Evolutionary conservation across 1,284 basidiomycete genomes (phyloP).

Genomic region (Apiotrichum laibachii): DNA sequence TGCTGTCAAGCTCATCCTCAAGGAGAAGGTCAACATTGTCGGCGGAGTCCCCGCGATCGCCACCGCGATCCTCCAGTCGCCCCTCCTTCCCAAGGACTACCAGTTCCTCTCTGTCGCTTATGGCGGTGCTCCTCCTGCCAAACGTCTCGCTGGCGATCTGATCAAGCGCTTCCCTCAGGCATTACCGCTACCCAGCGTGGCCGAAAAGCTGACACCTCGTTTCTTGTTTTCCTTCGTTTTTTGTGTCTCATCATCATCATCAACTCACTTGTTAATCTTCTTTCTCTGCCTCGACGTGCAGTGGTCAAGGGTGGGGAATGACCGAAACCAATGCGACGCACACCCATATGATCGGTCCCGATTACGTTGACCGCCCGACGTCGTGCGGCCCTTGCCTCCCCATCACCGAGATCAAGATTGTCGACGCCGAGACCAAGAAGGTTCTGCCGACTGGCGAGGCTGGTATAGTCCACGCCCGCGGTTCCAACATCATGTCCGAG

Average conservation of each 20-base stretch:
- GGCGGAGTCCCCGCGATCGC: constrained; percentile 47
- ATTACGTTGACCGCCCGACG: constrained; percentile 30
- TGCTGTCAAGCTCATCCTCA: constrained; percentile 33
- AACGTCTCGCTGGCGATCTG: constrained; percentile 35
- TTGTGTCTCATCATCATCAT: too few relatives aligned
- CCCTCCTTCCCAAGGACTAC: constrained; percentile 26
- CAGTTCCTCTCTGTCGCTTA: constrained; percentile 40
- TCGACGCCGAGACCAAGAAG: constrained; percentile 31
- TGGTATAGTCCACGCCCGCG: constrained; percentile 37
- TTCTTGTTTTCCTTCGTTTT: not conserved
- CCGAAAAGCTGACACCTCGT: not conserved
- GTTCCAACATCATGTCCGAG: constrained; percentile 45
- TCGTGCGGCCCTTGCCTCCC: constrained; percentile 36
- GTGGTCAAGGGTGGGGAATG: constrained; percentile 38
- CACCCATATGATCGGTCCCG: constrained; percentile 36
- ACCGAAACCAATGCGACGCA: constrained; percentile 46
- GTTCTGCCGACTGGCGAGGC: constrained; percentile 26
- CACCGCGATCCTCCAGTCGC: constrained; percentile 34
- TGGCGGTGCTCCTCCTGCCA: constrained; percentile 44
- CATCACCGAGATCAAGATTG: constrained; percentile 37
- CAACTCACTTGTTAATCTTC: too few relatives aligned
- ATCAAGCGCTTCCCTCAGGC: constrained; percentile 36
- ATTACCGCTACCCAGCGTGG: too few relatives aligned
- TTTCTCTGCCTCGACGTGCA: not conserved
- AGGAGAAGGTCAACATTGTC: constrained; percentile 38